Conservation (phyloP, 1,139 yeast genomes). For the Yarrowia galli region DNA sequence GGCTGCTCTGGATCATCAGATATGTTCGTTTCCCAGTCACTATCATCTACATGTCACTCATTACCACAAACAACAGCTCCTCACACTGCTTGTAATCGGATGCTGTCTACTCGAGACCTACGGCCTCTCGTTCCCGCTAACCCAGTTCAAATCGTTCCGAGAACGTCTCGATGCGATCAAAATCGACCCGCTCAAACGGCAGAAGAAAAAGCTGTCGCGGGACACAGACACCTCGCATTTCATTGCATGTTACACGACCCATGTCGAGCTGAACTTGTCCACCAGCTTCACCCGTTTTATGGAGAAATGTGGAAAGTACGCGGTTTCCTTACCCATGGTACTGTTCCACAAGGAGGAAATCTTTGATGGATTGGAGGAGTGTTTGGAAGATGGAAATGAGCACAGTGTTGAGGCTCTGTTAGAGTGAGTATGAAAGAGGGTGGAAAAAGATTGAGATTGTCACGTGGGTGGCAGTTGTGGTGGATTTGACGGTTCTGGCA, state of each 20-base stretch:
- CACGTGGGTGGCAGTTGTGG: not conserved
- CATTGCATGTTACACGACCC: constrained; percentile 77
- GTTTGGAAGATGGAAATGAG: constrained; percentile 65
- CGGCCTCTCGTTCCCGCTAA: constrained; percentile 7
- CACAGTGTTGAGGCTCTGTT: constrained; percentile 80
- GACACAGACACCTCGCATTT: constrained; percentile 73
- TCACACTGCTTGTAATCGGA: too few relatives aligned
- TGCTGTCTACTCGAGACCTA: constrained; percentile 2
- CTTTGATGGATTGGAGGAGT: constrained; percentile 60
- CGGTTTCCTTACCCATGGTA: constrained; percentile 81
- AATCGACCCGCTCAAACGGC: constrained; percentile 79
- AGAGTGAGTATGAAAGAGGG: constrained; percentile 55
- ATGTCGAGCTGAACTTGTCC: constrained; percentile 87
- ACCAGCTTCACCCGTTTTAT: constrained; percentile 72
- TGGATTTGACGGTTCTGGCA: too few relatives aligned
- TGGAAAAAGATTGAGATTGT: not conserved
- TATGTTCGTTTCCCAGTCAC: too few relatives aligned
- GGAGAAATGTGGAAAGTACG: constrained; percentile 60
- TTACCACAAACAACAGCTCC: too few relatives aligned
- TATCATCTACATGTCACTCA: too few relatives aligned
- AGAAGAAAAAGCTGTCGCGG: constrained; percentile 70
- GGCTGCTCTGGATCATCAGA: not conserved
- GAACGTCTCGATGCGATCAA: constrained; percentile 84
- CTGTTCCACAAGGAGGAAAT: constrained; percentile 73
- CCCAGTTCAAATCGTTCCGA: constrained; percentile 55